Conservation (phyloP, 768 basidiomycete genomes). For the Mycena pura region DNA sequence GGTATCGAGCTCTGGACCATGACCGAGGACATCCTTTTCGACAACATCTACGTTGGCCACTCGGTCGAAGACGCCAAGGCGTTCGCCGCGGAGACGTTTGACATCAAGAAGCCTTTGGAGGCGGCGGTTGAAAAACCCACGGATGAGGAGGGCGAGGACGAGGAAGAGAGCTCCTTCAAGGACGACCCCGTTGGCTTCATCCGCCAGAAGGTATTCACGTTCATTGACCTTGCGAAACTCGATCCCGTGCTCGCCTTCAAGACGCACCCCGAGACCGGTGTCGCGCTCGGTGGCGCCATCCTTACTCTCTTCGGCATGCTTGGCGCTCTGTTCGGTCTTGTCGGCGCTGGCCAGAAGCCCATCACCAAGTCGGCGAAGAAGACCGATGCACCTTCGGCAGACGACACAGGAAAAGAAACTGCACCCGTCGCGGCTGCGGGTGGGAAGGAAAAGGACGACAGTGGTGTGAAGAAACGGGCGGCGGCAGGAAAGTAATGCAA, state of each 20-base stretch:
- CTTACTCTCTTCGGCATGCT: conserved; percentile 88
- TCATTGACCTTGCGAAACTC: conserved; percentile 77
- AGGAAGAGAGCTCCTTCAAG: conserved; percentile 58
- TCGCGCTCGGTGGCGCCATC: conserved; percentile 72
- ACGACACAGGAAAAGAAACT: conserved; percentile 68
- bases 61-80: conserved; percentile 84
- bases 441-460: conserved; percentile 76
- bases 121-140: conserved; percentile 63
- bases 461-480: conserved; percentile 71
- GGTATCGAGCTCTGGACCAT: conserved; percentile 99
- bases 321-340: conserved; percentile 77
- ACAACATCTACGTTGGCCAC: conserved; percentile 94
- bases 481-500: conserved; percentile 31
- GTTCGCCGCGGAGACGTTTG: conserved; percentile 88
- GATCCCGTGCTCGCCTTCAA: conserved; percentile 87
- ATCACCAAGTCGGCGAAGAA: conserved; percentile 83
- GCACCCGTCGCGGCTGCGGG: conserved; percentile 77
- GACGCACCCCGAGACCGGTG: conserved; percentile 87
- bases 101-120: conserved; percentile 88
- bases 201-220: conserved; percentile 77
- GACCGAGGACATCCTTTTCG: conserved; percentile 94
- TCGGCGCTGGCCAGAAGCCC: conserved; percentile 76
- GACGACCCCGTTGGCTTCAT: conserved; percentile 82
- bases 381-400: conserved; percentile 67
- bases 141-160: conserved; percentile 56